These are phyloP conservation scores for Euptelea pleiosperma DNA, from an alignment of 164 flowering plant species.

Conservation along the genomic window DNA sequence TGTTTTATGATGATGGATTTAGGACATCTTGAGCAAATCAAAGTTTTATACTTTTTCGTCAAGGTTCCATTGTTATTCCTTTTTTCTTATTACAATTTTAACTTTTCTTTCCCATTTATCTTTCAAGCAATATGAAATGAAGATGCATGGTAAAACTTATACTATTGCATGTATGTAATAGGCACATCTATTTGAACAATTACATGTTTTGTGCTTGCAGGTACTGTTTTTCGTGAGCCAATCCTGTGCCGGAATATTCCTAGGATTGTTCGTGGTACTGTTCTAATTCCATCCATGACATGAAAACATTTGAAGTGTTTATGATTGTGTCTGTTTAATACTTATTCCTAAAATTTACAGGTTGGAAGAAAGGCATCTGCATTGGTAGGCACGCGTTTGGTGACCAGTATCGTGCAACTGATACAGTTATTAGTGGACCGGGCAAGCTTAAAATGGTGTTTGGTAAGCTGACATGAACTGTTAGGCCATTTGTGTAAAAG, in stretches of 20 bases:
- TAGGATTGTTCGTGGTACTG: conserved; percentile 74
- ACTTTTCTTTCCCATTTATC: no score
- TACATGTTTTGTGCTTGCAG: conserved; percentile 33
- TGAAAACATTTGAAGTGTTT: neutral
- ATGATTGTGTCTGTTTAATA: neutral
- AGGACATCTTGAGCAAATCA: no score
- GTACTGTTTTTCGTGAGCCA: conserved; percentile 98
- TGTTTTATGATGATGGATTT: no score
- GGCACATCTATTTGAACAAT: no score
- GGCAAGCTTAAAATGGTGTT: conserved; percentile 97
- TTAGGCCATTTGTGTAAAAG: no score
- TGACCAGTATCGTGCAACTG: conserved; percentile 98
- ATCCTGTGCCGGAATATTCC: conserved; percentile 87
- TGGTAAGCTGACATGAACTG: conserved; percentile 47
- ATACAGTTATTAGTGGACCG: conserved; percentile 67
- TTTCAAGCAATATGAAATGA: no score
- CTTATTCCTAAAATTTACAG: conserved; percentile 34
- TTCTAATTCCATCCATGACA: neutral
- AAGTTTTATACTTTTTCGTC: no score
- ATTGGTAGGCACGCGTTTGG: conserved; percentile 99
- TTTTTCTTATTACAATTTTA: no score
- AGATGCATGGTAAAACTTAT: no score
- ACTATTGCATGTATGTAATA: no score
- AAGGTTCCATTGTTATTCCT: no score
- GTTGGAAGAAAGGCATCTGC: conserved; percentile 95